Evolutionary conservation across 441 rosid species (phyloP), one percentile per base, ranked within the genome.

Genomic region (Adansonia rubrostipa): DNA sequence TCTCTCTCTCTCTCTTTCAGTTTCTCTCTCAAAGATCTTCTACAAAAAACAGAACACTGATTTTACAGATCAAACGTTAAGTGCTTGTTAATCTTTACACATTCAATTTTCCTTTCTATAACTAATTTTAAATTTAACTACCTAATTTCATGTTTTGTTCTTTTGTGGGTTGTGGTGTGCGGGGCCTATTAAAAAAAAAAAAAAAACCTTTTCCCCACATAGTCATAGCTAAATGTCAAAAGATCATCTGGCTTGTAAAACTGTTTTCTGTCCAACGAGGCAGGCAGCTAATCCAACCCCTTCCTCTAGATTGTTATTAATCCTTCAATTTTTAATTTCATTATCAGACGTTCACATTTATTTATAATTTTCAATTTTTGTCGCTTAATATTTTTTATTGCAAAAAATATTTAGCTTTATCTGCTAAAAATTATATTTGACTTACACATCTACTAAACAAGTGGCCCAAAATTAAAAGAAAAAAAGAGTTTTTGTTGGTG

Each of bases 21-120:
- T 80, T 71, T 77, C 75, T 71, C 80, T 77, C 80, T 75, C 80
- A 45, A 74, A 71, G 76, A 77, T 82, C 86, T 80, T 80, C 79
- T 78, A 44, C 77, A 67, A 69, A 69, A 74, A 71, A 78, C 79
- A 85, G 83, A 88, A 79, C 92, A 87, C 92, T 92, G 98, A 93
- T 89, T 92, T 89, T 28, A 67, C 77, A 80, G 82, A 64, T 64
- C 81, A 69, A 36, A 64, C 14, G 80, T 28, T 2, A 70, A 57
- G 58, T 73, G 80, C 74, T 53, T 50, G 71, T 45, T 45, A 44
- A n/a, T 67, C 5, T 8, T n/a, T 64, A 15, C 33, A 17, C 44
- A 53, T n/a, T 61, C 7, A 24, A 40, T 1, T 48, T 33, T 28
- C 60, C 7, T 22, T 17, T 33, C 11, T 10, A 20, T 13, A 40